phyloP scores from a whole-genome alignment of 345 rosid species.

The Balakata baccata region DNA sequence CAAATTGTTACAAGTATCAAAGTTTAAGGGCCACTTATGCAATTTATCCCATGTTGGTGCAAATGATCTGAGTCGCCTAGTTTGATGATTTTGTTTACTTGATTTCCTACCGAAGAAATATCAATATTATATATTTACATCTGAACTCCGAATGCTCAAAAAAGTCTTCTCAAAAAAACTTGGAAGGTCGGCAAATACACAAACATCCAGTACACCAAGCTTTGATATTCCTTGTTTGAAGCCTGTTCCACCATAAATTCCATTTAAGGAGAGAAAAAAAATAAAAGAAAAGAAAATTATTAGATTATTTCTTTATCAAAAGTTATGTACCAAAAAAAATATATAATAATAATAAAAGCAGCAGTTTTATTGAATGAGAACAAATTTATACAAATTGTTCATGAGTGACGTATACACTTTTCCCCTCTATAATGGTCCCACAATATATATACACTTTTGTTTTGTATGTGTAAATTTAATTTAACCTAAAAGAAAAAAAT shows the following conservation, averaged over 20 bases:
- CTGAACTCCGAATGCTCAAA: constrained; percentile 39
- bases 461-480: neutral
- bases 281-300: constrained; percentile 5
- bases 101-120: constrained; percentile 20
- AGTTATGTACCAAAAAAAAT: too few species aligned
- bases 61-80: too few species aligned
- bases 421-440: neutral
- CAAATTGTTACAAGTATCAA: too few species aligned
- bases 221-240: constrained; percentile 48
- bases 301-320: neutral
- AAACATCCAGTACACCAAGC: constrained; percentile 60
- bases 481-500: constrained; percentile 4
- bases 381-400: neutral
- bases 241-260: constrained; percentile 53
- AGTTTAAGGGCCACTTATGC: too few species aligned
- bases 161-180: constrained; percentile 58
- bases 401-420: constrained; percentile 14
- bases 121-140: constrained; percentile 27
- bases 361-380: neutral
- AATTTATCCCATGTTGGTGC: too few species aligned
- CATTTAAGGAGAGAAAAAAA: constrained; percentile 25
- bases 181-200: constrained; percentile 59
- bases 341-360: too few species aligned
- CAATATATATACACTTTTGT: neutral
- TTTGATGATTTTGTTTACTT: too few species aligned